Conservation (phyloP, 116 monocot genomes). For the Iris pallida region DNA sequence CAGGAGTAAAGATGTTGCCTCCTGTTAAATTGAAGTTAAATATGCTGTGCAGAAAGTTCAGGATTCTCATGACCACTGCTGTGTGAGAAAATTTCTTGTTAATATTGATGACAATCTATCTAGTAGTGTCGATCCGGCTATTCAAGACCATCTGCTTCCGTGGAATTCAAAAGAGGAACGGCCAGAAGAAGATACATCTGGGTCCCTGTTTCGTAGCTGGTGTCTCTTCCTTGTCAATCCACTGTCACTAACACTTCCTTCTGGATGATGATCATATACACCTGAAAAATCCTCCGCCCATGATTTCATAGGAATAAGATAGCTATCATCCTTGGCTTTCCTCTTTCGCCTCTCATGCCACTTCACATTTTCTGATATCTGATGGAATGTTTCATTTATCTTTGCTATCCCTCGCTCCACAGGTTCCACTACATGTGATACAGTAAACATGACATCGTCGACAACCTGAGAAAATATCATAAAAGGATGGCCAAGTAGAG, state of each 20-base stretch:
- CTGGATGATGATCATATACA: constrained; percentile 30
- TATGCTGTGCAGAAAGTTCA: too few species aligned
- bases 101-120: constrained; percentile 5
- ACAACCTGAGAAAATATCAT: constrained; percentile 46
- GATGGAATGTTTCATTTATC: constrained; percentile 75
- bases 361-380: constrained; percentile 89
- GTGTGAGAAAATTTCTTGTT: too few species aligned
- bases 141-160: too few species aligned
- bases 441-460: constrained; percentile 89
- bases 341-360: constrained; percentile 45
- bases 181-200: too few species aligned
- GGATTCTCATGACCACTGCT: too few species aligned
- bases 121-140: neutral
- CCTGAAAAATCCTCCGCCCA: constrained; percentile 57
- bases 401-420: constrained; percentile 79
- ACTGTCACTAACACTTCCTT: constrained; percentile 80
- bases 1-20: too few species aligned
- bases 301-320: constrained; percentile 67
- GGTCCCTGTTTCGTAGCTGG: neutral
- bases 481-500: too few species aligned
- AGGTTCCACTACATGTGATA: constrained; percentile 95
- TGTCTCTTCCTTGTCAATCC: constrained; percentile 41
- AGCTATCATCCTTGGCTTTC: constrained; percentile 76
- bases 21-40: too few species aligned
- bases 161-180: too few species aligned